Evolutionary conservation across 169 alveolate species (phyloP).

Genomic region (Cryptosporidium ubiquitum): DNA sequence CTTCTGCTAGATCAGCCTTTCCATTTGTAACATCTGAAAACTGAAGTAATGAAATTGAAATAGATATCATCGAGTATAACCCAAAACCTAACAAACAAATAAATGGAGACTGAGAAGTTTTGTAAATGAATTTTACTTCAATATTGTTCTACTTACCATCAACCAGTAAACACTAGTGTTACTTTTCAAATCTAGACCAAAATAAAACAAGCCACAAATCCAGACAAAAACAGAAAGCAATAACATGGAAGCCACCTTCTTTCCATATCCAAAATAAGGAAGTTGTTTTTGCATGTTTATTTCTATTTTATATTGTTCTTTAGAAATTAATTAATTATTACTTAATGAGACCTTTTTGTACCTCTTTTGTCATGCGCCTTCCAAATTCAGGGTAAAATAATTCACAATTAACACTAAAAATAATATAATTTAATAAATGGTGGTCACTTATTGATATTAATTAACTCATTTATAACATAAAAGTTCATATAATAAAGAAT

Average conservation of each 20-base stretch:
- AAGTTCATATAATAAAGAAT: not conserved
- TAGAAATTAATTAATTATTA: not conserved
- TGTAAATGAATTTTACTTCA: not conserved
- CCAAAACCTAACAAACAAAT: conserved; percentile 18
- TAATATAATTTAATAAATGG: not conserved
- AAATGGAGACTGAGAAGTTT: conserved; percentile 11
- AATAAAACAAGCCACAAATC: conserved; percentile 39
- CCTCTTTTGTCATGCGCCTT: conserved; percentile 30
- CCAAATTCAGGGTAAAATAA: not conserved
- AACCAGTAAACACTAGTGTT: conserved; percentile 20
- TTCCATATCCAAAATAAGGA: conserved; percentile 57
- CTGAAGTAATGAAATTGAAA: conserved; percentile 43
- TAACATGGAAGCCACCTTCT: conserved; percentile 12
- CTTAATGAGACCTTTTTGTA: not conserved
- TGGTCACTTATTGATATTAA: not conserved
- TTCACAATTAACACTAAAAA: not conserved
- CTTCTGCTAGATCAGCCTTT: conserved; percentile 53
- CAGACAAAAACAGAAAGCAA: not conserved
- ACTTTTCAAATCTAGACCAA: not conserved
- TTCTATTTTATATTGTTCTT: not conserved
- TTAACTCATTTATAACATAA: not conserved
- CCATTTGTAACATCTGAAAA: conserved; percentile 47
- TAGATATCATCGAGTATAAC: conserved; percentile 30
- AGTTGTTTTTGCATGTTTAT: conserved; percentile 1
- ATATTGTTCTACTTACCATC: conserved; percentile 11